phyloP scores from a whole-genome alignment of 176 grass and related monocot genomes.

The Musa itinerans region DNA sequence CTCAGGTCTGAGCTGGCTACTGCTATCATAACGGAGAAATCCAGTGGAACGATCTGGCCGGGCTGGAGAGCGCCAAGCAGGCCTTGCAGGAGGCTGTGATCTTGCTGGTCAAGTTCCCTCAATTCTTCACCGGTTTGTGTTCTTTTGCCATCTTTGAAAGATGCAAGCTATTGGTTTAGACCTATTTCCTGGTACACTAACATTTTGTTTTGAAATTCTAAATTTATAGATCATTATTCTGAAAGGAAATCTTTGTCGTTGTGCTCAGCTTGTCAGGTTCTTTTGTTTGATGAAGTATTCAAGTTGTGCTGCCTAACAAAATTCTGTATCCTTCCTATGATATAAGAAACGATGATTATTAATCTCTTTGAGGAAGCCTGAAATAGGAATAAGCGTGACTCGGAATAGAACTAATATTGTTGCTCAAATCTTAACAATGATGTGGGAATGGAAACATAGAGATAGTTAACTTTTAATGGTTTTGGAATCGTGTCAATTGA shows the following conservation, averaged over 20 bases:
- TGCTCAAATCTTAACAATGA: no score
- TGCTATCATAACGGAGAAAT: slow-evolving; percentile 92
- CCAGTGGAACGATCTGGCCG: slow-evolving; percentile 97
- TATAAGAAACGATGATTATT: not conserved
- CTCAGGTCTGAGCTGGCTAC: slow-evolving; percentile 75
- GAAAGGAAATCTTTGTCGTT: not conserved
- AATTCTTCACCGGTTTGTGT: slow-evolving; percentile 86
- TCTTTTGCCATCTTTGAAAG: not conserved
- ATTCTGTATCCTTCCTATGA: not conserved
- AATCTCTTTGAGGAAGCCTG: no score
- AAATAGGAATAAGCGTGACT: no score
- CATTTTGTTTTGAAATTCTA: not conserved
- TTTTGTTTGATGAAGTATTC: not conserved
- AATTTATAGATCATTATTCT: not conserved
- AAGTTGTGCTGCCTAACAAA: not conserved
- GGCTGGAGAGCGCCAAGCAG: slow-evolving; percentile 88
- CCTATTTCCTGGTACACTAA: not conserved
- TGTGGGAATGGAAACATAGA: no score
- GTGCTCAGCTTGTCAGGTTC: not conserved
- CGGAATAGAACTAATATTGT: no score
- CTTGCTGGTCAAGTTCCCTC: slow-evolving; percentile 95
- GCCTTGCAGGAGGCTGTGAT: slow-evolving; percentile 97
- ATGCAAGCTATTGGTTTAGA: not conserved
- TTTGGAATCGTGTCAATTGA: no score
- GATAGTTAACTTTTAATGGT: no score